Evolutionary conservation across 805 yeast species (phyloP), one percentile per base, ranked within the genome.

Genomic region (Kuraishia hungarica): DNA sequence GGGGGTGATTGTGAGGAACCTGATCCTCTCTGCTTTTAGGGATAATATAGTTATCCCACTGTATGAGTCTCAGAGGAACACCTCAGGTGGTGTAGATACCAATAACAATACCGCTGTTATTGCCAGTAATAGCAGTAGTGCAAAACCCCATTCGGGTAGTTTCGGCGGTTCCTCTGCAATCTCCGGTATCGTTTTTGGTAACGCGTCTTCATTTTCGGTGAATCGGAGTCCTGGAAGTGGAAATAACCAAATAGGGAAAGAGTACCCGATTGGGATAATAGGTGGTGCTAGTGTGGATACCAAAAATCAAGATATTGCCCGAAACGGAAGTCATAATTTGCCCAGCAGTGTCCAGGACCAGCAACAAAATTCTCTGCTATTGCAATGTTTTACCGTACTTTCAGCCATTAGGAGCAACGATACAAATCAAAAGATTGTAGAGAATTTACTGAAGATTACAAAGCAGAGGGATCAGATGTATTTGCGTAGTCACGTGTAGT

Each of bases 301-400:
- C 29, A 26, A 10, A 5, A 5, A 10, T 35, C 43, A 35, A 35
- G 43, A 26, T 26, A 26, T 26, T 26, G 10, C 29, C 29, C 29
- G 29, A 26, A 26, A 26, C 29, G 43, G 43, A 2, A 15, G n/a
- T 15, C 43, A 35, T 7, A 35, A 29, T 46, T n/a, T 20, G 48
- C 52, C 48, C n/a, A n/a, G n/a, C 13, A n/a, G 10, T 46, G 55
- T 22, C 19, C 53, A 50, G 4, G 56, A 55, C 20, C 56, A 55
- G 28, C 15, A 51, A 8, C 56, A 55, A 28, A 56, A 57, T 8
- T 20, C 55, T 21, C 48, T 57, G 1, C 64, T 86, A 29, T 66
- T 83, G 11, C 89, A 84, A 61, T 86, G 93, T 61, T 78, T 85
- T 59, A 82, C 86, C 7, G 71, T 82, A 28, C 64, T 87, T 29